Base-by-base conservation (phyloP, 1,139 yeast genomes). In the Pichia inconspicua region DNA sequence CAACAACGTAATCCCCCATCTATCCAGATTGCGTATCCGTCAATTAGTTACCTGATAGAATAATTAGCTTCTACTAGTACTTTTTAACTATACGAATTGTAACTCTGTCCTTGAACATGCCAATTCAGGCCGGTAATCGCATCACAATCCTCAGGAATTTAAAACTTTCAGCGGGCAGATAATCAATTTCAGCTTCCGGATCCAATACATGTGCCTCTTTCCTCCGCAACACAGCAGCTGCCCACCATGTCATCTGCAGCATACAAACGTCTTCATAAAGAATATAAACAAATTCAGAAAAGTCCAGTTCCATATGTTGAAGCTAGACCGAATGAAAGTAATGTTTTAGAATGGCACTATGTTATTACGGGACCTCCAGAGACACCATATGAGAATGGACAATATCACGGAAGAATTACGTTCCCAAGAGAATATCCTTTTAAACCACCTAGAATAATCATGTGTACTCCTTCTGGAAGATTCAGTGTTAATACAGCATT, bases 351-450 rank as follows among this genome's bases (percentile, higher is more conserved):
- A 58, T 84, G 94, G 94, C 90, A 84, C 65, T 85, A 82, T 58
- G 73, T 85, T 45, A 79, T 85, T 42, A 78, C 82, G 0, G 97
- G 97, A 0, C 96, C 97, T 7, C 89, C 94, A 11, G 63, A 47
- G 77, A 80, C 54, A 0, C 95, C 95, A 5, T 90, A 84, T 62
- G 83, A 74, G 50, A 80, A 78, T 22, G 97, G 97, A 0, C 96
- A 88, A 64, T 90, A 84, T 63, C 95, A 89, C 62, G 97, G 97
- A 2, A 77, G 88, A 22, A 71, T 90, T 43, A 73, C 83, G 25
- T 89, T 90, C 65, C 96, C 96, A 1, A 67, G 79, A 11, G 95
- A 88, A 57, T 90, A 89, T 59, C 97, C 97, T 0, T 89, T 84
- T 70, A 82, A 84, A 58, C 97, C 97, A 4, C 97, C 97, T 1